Conservation (phyloP, 345 rosid genomes). For the Linum usitatissimum region DNA sequence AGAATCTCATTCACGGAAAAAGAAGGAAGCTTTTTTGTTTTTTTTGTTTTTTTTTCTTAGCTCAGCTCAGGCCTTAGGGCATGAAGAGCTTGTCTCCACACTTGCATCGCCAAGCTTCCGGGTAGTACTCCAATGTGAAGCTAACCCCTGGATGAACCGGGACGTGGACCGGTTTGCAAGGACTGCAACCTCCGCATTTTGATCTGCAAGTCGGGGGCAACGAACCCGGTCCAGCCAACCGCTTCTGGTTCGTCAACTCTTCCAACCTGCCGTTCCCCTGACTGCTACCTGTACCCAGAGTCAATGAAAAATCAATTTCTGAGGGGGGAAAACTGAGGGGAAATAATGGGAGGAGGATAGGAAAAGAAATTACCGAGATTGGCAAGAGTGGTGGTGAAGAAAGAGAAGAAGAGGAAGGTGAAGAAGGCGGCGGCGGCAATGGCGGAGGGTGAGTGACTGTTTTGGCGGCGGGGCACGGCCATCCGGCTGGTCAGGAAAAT, state of each 20-base stretch:
- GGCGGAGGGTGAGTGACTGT: constrained; percentile 7
- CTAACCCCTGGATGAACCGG: constrained; percentile 68
- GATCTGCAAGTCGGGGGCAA: constrained; percentile 84
- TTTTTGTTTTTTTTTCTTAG: too few relatives aligned
- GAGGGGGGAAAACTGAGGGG: too few relatives aligned
- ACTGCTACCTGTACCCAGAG: constrained; percentile 18
- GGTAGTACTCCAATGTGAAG: constrained; percentile 73
- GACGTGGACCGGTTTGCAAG: constrained; percentile 88
- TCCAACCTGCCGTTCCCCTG: constrained; percentile 18
- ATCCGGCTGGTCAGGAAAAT: constrained; percentile 16
- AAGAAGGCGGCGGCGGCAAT: constrained; percentile 29
- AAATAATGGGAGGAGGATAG: too few relatives aligned
- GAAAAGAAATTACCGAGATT: constrained; percentile 21
- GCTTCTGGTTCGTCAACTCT: neutral
- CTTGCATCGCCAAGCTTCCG: constrained; percentile 99
- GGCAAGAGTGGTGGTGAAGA: constrained; percentile 22
- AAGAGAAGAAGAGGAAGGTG: constrained; percentile 32
- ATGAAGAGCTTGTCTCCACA: constrained; percentile 70
- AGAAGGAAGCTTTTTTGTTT: too few relatives aligned
- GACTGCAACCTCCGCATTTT: constrained; percentile 70
- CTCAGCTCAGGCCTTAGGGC: constrained; percentile 32
- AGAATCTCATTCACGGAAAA: too few relatives aligned
- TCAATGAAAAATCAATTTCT: too few relatives aligned
- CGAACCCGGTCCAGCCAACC: constrained; percentile 47
- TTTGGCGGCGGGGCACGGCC: constrained; percentile 34